These are phyloP conservation scores for Nasturtium officinale DNA, from an alignment of 345 rosid genomes.

Conservation along the genomic window DNA sequence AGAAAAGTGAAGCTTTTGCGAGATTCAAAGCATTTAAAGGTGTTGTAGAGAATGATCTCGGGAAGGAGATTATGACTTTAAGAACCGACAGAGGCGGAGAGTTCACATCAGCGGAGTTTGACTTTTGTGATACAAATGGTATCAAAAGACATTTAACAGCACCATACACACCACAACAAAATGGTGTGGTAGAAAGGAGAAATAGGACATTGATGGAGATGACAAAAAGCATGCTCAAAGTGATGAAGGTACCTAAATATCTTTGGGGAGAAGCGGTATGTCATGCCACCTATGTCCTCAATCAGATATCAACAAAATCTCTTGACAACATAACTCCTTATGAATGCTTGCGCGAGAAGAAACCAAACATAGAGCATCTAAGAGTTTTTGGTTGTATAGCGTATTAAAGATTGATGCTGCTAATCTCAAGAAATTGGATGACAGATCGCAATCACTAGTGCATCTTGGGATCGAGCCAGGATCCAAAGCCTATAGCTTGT, in stretches of 20 bases:
- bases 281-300: not conserved
- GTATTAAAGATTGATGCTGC: accelerated
- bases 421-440: not conserved
- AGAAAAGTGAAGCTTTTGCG: not conserved
- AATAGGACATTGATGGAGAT: not conserved
- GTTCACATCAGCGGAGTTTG: too few species aligned
- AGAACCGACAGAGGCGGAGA: too few species aligned
- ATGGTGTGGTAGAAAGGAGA: not conserved
- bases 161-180: not conserved
- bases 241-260: not conserved
- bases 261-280: not conserved
- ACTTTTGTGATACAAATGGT: not conserved
- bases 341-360: not conserved
- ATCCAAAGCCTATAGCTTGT: not conserved
- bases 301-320: not conserved
- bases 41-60: not conserved
- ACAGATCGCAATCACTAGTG: not conserved
- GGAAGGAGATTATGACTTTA: too few species aligned
- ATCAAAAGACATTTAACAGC: not conserved
- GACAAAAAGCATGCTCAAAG: not conserved
- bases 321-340: not conserved
- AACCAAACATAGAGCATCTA: not conserved
- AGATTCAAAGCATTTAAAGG: not conserved
- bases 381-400: not conserved
- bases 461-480: not conserved